Conservation (phyloP, 2,329 filamentous ascomycete genomes). For the Diaporthe vexans region DNA sequence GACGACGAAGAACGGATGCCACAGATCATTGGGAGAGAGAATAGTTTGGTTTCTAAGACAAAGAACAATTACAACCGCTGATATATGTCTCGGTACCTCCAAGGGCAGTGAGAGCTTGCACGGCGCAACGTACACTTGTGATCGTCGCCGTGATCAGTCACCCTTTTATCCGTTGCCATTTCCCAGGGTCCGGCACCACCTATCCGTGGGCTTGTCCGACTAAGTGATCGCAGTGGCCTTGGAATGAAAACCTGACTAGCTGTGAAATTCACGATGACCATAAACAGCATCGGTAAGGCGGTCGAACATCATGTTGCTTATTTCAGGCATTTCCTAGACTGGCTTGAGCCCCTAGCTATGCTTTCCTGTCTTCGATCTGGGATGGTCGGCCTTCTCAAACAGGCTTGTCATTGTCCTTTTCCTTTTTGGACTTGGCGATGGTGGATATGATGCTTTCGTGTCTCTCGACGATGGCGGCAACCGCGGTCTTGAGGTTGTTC, state of each 20-base stretch:
- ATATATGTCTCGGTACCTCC: not conserved
- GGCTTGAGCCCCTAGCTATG: not conserved
- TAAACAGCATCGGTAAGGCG: not conserved
- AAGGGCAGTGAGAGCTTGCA: not conserved
- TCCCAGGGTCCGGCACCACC: no score
- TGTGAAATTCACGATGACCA: not conserved
- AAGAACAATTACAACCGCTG: not conserved
- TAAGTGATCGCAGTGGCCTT: no score
- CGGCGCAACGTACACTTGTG: no score
- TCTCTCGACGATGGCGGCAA: conserved; percentile 40
- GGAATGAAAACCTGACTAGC: not conserved
- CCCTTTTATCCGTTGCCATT: not conserved
- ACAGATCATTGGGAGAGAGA: no score
- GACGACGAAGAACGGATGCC: not conserved
- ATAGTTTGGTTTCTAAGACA: not conserved
- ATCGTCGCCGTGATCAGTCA: not conserved
- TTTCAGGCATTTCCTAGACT: not conserved
- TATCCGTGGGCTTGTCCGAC: not conserved
- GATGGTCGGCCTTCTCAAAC: conserved; percentile 13
- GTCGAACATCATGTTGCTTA: not conserved
- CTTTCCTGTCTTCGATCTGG: no score
- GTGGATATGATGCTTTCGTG: conserved; percentile 41
- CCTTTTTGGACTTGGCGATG: conserved; percentile 41
- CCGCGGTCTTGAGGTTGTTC: conserved; percentile 38
- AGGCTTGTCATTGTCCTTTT: conserved; percentile 37